A percentile compares a stretch with the other conserved stretches of the same genome.
Evolutionary conservation across 306 rosid genomes (phyloP).

Genomic region (Carpinus viminea): DNA sequence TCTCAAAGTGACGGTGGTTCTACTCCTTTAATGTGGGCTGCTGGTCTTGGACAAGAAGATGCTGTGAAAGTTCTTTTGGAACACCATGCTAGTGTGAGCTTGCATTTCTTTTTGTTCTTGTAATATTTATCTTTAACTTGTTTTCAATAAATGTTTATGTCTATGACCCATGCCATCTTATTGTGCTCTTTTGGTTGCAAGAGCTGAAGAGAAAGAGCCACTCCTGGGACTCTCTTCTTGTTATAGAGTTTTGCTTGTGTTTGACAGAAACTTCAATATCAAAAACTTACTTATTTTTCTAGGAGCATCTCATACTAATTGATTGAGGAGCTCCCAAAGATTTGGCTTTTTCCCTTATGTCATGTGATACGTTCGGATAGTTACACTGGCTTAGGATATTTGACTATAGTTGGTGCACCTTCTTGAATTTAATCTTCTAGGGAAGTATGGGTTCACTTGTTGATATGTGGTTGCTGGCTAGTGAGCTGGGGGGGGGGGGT

Average conservation of each 20-base stretch:
- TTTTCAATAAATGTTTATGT: neutral
- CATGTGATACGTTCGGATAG: neutral
- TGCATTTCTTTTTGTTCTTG: neutral
- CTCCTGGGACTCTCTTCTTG: slow-evolving; percentile 1
- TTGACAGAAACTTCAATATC: neutral
- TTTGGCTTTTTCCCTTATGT: neutral
- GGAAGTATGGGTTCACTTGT: no score
- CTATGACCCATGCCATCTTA: neutral
- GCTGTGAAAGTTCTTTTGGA: slow-evolving; percentile 72
- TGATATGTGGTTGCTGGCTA: no score
- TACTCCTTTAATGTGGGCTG: slow-evolving; percentile 93
- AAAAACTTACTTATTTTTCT: neutral
- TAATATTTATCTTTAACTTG: neutral
- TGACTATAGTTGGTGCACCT: neutral
- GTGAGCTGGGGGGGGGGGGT: no score
- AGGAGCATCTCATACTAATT: neutral
- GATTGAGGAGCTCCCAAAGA: neutral
- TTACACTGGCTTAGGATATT: neutral
- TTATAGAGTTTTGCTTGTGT: neutral
- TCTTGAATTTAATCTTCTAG: neutral
- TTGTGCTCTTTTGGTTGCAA: neutral
- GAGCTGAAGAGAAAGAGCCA: neutral
- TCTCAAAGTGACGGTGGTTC: slow-evolving; percentile 76
- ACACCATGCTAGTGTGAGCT: slow-evolving; percentile 72
- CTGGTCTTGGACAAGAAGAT: slow-evolving; percentile 83